Evolutionary conservation across 208 protist genomes (phyloP).

Genomic region (Naegleria fowleri): DNA sequence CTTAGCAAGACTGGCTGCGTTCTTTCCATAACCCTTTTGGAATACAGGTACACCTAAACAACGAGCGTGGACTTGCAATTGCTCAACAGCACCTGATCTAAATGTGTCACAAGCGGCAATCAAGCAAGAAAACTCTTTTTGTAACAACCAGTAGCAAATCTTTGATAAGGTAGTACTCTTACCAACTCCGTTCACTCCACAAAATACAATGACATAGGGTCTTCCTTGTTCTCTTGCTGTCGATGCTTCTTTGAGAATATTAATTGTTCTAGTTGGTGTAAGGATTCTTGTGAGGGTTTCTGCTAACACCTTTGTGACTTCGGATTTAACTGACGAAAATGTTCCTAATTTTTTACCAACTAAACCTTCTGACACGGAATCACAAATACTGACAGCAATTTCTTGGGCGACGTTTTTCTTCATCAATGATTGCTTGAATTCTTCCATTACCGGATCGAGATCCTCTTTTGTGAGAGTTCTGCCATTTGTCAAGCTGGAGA

Average conservation of each 20-base stretch:
- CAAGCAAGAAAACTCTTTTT: constrained; percentile 79
- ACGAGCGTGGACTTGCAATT: constrained; percentile 90
- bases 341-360: constrained; percentile 79
- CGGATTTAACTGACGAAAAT: constrained; percentile 72
- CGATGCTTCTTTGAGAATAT: constrained; percentile 82
- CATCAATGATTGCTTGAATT: constrained; percentile 86
- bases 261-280: constrained; percentile 85
- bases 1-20: constrained; percentile 83
- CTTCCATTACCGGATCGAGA: constrained; percentile 74
- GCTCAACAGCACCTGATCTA: constrained; percentile 98
- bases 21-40: constrained; percentile 92
- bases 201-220: constrained; percentile 94
- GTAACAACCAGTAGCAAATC: constrained; percentile 88
- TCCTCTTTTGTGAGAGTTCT: constrained; percentile 73
- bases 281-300: constrained; percentile 85
- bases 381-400: constrained; percentile 89
- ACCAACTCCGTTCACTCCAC: constrained; percentile 99
- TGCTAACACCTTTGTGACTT: constrained; percentile 71
- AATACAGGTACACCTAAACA: constrained; percentile 85
- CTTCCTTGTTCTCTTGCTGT: constrained; percentile 53
- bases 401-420: constrained; percentile 95
- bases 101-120: constrained; percentile 99
- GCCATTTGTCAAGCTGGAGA: constrained; percentile 55
- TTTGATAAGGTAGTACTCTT: constrained; percentile 98
- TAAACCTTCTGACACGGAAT: constrained; percentile 78